Evolutionary conservation across 2,329 filamentous ascomycete species (phyloP).

Genomic region (Diaporthe caulivora): DNA sequence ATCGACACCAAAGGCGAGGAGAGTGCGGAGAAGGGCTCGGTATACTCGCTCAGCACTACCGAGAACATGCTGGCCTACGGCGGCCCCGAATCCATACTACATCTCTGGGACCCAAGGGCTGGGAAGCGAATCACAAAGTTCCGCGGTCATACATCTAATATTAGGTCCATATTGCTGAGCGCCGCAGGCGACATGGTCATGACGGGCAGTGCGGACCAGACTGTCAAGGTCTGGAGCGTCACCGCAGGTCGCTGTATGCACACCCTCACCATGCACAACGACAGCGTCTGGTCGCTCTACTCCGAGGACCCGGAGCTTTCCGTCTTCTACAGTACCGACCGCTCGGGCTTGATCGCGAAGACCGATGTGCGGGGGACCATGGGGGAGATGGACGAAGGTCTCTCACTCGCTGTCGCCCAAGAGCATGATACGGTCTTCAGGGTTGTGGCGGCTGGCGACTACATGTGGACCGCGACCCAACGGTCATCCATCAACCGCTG

Average conservation of each 20-base stretch:
- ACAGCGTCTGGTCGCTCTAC: constrained; percentile 96
- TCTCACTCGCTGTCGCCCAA: constrained; percentile 91
- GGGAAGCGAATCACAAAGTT: constrained; percentile 96
- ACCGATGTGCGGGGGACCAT: constrained; percentile 85
- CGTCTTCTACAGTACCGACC: constrained; percentile 95
- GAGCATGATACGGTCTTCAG: constrained; percentile 87
- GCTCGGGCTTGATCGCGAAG: constrained; percentile 94
- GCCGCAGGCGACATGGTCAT: constrained; percentile 90
- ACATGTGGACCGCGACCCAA: constrained; percentile 91
- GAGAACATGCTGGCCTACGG: constrained; percentile 89
- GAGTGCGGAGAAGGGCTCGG: constrained; percentile 88
- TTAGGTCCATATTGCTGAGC: constrained; percentile 90
- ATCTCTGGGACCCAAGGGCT: constrained; percentile 90
- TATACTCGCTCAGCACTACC: constrained; percentile 89
- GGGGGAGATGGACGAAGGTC: constrained; percentile 84
- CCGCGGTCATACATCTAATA: constrained; percentile 94
- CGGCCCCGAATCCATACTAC: constrained; percentile 91
- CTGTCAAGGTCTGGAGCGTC: constrained; percentile 97
- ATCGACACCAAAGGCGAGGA: constrained; percentile 90
- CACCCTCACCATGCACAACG: constrained; percentile 98
- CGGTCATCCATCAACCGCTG: constrained; percentile 94
- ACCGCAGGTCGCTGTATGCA: constrained; percentile 97
- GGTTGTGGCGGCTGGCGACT: constrained; percentile 76
- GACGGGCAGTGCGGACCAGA: constrained; percentile 95
- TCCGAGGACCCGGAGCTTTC: constrained; percentile 88